A percentile compares a stretch with the other conserved stretches of the same genome.
phyloP scores from a whole-genome alignment of 1,284 basidiomycete genomes.

The Singerocomus rubriflavus region DNA sequence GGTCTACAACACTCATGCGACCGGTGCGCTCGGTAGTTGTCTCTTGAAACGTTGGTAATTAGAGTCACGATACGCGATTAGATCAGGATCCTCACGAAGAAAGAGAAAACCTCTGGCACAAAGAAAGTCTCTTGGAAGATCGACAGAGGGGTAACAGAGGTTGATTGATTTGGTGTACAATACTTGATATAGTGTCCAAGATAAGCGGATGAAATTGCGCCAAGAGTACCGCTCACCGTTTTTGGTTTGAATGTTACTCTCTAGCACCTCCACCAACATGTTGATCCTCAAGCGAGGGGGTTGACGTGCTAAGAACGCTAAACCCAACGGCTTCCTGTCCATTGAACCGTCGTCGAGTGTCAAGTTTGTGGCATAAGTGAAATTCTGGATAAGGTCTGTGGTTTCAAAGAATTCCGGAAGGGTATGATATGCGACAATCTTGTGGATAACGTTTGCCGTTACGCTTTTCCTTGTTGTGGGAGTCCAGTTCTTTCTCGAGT shows the following conservation, averaged over 20 bases:
- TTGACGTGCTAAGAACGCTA: constrained; percentile 42
- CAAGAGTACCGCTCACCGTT: constrained; percentile 46
- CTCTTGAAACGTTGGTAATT: constrained; percentile 27
- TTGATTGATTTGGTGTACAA: constrained; percentile 59
- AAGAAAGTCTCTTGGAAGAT: constrained; percentile 59
- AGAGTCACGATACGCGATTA: not conserved
- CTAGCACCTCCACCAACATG: constrained; percentile 49
- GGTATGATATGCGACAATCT: constrained; percentile 62
- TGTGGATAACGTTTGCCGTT: constrained; percentile 56
- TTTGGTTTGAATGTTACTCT: constrained; percentile 45
- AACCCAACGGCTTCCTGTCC: constrained; percentile 55
- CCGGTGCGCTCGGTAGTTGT: constrained; percentile 56
- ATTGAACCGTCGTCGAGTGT: constrained; percentile 48
- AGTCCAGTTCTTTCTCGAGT: constrained; percentile 27
- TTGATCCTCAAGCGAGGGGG: constrained; percentile 48
- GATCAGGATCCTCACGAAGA: constrained; percentile 39
- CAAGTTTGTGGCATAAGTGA: constrained; percentile 58
- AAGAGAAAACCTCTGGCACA: constrained; percentile 52
- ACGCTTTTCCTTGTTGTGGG: constrained; percentile 45
- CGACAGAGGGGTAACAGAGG: constrained; percentile 64
- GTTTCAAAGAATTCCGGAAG: constrained; percentile 45
- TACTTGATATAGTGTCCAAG: constrained; percentile 30
- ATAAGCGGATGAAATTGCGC: not conserved
- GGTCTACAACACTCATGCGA: constrained; percentile 47
- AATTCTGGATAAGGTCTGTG: constrained; percentile 50